These are phyloP conservation scores for Yamadazyma paraphyllophila DNA, from an alignment of 805 yeast species.

Conservation along the genomic window DNA sequence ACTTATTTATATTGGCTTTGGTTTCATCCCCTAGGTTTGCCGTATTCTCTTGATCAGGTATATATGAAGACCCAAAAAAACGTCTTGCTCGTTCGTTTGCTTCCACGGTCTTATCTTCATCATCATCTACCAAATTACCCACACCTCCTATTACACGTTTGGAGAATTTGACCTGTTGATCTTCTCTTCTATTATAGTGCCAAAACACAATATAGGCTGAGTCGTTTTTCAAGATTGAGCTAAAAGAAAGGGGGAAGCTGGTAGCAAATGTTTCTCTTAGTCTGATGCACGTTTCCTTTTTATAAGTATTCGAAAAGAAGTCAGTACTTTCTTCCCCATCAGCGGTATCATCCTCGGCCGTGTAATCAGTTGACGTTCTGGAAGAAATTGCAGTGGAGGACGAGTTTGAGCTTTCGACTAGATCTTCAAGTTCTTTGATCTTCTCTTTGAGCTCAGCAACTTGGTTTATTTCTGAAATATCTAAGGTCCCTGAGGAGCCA, in stretches of 20 bases:
- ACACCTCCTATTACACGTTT: conserved; percentile 4
- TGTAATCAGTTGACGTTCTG: not conserved
- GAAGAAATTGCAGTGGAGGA: not conserved
- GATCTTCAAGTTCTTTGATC: too few species aligned
- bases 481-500: conserved; percentile 12
- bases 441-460: not conserved
- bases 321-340: conserved; percentile 9
- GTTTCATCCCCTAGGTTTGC: not conserved
- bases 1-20: conserved; percentile 8
- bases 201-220: conserved; percentile 10
- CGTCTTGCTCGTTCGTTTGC: conserved; percentile 5
- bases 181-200: conserved; percentile 5
- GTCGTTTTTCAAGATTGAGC: conserved; percentile 10
- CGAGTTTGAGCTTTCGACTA: too few species aligned
- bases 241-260: conserved; percentile 11
- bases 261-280: not conserved
- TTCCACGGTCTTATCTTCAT: not conserved
- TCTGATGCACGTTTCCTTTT: not conserved
- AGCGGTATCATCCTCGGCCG: not conserved
- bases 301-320: conserved; percentile 5
- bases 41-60: conserved; percentile 10
- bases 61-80: conserved; percentile 10
- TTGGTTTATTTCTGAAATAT: not conserved
- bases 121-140: conserved; percentile 11
- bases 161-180: not conserved